A percentile compares a stretch with the other conserved stretches of the same genome.
Conservation (phyloP, 805 yeast genomes). For the Isabelozyma gotoi region DNA sequence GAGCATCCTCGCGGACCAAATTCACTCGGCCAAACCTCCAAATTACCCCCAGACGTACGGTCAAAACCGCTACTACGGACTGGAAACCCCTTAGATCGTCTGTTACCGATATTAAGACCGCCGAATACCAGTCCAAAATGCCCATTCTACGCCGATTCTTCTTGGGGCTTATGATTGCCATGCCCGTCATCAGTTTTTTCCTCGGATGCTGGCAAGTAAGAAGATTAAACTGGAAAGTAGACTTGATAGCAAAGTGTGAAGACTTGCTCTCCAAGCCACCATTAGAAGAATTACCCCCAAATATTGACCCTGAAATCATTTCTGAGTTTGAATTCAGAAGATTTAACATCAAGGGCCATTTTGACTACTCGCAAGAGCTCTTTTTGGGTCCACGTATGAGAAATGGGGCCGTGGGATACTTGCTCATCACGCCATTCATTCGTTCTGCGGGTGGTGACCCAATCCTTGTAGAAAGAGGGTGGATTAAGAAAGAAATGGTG, state of each 20-base stretch:
- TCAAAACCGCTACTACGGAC: slow-evolving; percentile 71
- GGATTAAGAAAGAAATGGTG: slow-evolving; percentile 74
- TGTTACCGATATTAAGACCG: slow-evolving; percentile 31
- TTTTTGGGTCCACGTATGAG: slow-evolving; percentile 86
- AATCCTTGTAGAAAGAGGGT: slow-evolving; percentile 84
- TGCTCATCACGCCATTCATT: slow-evolving; percentile 77
- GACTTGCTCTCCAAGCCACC: slow-evolving; percentile 75
- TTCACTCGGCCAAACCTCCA: neutral
- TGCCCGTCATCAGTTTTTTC: slow-evolving; percentile 84
- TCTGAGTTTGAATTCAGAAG: slow-evolving; percentile 79
- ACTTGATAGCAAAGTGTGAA: slow-evolving; percentile 79
- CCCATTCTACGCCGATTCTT: slow-evolving; percentile 38
- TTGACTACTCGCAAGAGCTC: slow-evolving; percentile 82
- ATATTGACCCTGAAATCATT: slow-evolving; percentile 62
- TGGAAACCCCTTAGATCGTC: slow-evolving; percentile 76
- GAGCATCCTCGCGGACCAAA: neutral
- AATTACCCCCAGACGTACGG: slow-evolving; percentile 14
- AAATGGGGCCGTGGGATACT: slow-evolving; percentile 70
- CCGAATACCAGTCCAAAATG: slow-evolving; percentile 38
- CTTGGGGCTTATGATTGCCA: slow-evolving; percentile 55
- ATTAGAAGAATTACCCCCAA: slow-evolving; percentile 61
- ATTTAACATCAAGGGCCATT: slow-evolving; percentile 74
- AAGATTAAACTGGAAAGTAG: slow-evolving; percentile 84
- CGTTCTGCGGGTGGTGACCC: slow-evolving; percentile 75
- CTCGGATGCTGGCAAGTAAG: slow-evolving; percentile 93